phyloP scores from a whole-genome alignment of 2,329 filamentous ascomycete genomes.

The Penicillium sp. region DNA sequence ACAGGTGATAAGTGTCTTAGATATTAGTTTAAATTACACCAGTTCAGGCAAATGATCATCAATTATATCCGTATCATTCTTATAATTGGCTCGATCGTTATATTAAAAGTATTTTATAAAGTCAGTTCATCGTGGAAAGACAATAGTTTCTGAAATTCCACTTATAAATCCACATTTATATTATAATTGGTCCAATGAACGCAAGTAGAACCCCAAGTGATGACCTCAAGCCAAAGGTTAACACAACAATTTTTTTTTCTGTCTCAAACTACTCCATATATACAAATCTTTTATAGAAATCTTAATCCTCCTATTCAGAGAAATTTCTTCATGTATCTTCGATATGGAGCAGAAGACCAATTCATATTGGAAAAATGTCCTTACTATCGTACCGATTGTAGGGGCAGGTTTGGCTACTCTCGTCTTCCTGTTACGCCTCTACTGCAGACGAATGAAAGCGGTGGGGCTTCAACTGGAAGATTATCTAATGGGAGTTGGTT shows the following conservation, averaged over 20 bases:
- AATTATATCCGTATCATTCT: no score
- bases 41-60: background rate
- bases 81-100: no score
- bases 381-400: conserved; percentile 16
- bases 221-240: background rate
- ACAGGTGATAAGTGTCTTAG: background rate
- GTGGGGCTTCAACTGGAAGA: conserved; percentile 14
- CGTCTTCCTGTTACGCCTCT: conserved; percentile 16
- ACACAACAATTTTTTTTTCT: no score
- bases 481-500: conserved; percentile 15
- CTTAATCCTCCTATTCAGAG: no score
- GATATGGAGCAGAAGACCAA: background rate
- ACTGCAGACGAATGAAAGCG: conserved; percentile 6
- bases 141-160: no score
- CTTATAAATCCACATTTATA: background rate
- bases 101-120: no score
- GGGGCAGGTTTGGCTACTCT: conserved; percentile 15
- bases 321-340: background rate
- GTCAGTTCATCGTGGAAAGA: no score
- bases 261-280: no score
- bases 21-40: background rate
- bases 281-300: no score
- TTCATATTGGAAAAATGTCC: conserved; percentile 13
- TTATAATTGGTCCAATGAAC: no score
- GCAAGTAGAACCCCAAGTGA: background rate